Base-by-base conservation (phyloP, 1,284 basidiomycete genomes). In the Veloporphyrellus conicus region DNA sequence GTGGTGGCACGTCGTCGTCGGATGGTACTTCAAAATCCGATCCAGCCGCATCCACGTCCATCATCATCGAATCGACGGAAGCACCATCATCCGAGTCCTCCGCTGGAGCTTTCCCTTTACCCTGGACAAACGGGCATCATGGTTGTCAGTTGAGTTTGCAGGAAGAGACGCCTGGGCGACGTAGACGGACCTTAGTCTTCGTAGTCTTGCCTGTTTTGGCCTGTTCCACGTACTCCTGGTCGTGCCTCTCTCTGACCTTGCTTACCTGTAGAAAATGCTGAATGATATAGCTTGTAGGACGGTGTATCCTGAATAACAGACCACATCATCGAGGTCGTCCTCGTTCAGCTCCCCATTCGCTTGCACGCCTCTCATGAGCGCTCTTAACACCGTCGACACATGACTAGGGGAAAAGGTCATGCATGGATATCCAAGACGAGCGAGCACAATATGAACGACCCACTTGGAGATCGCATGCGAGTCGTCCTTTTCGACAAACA, bases 401-500 rank as follows among this genome's bases (percentile, higher is more conserved):
- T 92, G 90, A 47, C 89, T 93, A 40, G 11, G n/a, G n/a, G 15
- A 35, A 20, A 1, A 14, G 10, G 12, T 6, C 15, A 14, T 16
- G 10, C 12, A 11, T 3, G 37, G 39, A 0, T 12, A 42, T 36
- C 9, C 18, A 40, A 27, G 19, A n/a, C n/a, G 23, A 4, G 1
- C 6, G 20, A 0, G 27, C 29, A 11, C 10, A 25, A n/a, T n/a
- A n/a, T n/a, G n/a, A n/a, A 29, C 11, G 6, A 79, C 84, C 57
- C 54, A 94, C 93, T 74, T 79, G 53, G 85, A 82, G 62, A 97
- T 93, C 4, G 93, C 89, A 71, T 93, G 88, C 36, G 81, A 83
- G 67, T 94, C 92, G 58, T 95, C 93, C 74, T 97, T 97, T 66
- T 95, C 93, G 48, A 97, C 92, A 69, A 90, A 96, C 62, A 84